Conservation (phyloP, 2,329 filamentous ascomycete species). For the Pseudogymnoascus sp. region DNA sequence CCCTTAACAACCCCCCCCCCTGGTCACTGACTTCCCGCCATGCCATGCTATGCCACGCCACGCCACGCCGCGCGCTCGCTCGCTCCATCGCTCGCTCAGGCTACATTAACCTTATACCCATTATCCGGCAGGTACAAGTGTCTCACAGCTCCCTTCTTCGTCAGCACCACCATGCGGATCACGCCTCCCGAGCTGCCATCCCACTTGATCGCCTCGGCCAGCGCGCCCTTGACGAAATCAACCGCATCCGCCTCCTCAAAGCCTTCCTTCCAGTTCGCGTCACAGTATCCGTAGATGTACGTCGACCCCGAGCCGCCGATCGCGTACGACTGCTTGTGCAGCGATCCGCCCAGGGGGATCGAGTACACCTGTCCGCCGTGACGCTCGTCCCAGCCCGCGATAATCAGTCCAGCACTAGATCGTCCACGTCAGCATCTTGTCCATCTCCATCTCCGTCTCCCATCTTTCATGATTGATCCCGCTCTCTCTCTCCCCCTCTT, state of each 20-base stretch:
- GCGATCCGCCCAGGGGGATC: slow-evolving; percentile 88
- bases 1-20: background rate
- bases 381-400: slow-evolving; percentile 93
- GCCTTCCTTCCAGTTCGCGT: slow-evolving; percentile 87
- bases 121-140: slow-evolving; percentile 94
- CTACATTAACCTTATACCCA: slow-evolving; percentile 47
- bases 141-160: slow-evolving; percentile 76
- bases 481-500: background rate
- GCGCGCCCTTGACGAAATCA: slow-evolving; percentile 80
- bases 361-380: slow-evolving; percentile 97
- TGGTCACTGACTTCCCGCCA: background rate
- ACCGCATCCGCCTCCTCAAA: slow-evolving; percentile 92
- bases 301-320: slow-evolving; percentile 96
- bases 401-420: slow-evolving; percentile 83
- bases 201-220: slow-evolving; percentile 97
- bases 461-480: background rate
- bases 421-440: slow-evolving; percentile 18
- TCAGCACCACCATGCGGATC: slow-evolving; percentile 95
- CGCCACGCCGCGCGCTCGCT: background rate
- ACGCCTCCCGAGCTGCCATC: slow-evolving; percentile 97
- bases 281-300: slow-evolving; percentile 99
- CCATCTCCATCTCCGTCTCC: background rate
- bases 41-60: background rate
- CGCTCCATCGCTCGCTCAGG: background rate
- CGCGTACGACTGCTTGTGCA: slow-evolving; percentile 94